Evolutionary conservation across 768 basidiomycete genomes (phyloP).

Genomic region (Hemileccinum rubropunctum): DNA sequence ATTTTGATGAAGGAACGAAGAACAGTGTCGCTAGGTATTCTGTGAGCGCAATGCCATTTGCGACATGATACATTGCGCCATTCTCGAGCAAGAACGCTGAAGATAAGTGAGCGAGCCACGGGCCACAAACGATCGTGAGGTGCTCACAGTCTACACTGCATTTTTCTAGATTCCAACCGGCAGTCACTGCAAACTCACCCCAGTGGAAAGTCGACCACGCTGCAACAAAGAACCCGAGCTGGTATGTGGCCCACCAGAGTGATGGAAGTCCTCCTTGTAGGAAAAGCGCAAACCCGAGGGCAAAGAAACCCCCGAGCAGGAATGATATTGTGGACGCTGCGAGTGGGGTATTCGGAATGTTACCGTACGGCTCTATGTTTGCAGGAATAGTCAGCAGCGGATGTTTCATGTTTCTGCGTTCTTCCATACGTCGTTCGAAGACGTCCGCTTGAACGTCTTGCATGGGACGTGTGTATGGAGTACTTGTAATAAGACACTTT

Average conservation of each 20-base stretch:
- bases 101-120: constrained; percentile 1
- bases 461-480: no score
- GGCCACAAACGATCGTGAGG: neutral
- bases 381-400: constrained; percentile 57
- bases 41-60: constrained; percentile 69
- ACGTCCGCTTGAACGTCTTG: constrained; percentile 28
- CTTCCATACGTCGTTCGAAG: constrained; percentile 44
- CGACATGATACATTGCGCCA: constrained; percentile 78
- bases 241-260: constrained; percentile 66
- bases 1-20: constrained; percentile 64
- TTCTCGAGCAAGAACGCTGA: constrained; percentile 94
- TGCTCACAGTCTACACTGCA: constrained; percentile 89
- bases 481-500: no score
- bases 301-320: constrained; percentile 72
- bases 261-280: constrained; percentile 41
- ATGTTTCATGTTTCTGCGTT: constrained; percentile 35
- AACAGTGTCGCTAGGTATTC: constrained; percentile 79
- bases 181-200: constrained; percentile 93
- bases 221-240: constrained; percentile 80
- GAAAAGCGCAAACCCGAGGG: constrained; percentile 53
- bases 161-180: constrained; percentile 92
- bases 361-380: constrained; percentile 40
- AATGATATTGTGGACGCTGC: constrained; percentile 78
- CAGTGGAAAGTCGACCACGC: constrained; percentile 89
- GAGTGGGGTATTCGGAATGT: constrained; percentile 88